These are phyloP conservation scores for Jamesozyma hellenica DNA, from an alignment of 805 yeast species.

Conservation along the genomic window DNA sequence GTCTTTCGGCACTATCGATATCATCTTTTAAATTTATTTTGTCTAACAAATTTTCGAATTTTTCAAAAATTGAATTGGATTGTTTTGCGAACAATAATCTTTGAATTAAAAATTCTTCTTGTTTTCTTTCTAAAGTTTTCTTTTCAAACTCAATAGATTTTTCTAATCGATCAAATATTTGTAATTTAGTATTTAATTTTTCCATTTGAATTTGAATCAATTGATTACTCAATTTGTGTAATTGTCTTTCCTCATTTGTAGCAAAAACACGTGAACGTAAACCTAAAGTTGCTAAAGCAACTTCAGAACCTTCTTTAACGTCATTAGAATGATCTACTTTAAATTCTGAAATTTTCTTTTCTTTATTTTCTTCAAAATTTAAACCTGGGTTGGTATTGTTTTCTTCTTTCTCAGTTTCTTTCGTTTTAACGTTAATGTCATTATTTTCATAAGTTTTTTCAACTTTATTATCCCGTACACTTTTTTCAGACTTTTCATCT, in stretches of 20 bases:
- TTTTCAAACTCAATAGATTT: slow-evolving; percentile 56
- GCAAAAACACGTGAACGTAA: slow-evolving; percentile 74
- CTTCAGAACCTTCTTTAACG: slow-evolving; percentile 47
- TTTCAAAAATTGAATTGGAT: slow-evolving; percentile 41
- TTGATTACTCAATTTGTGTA: slow-evolving; percentile 47
- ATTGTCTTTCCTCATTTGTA: slow-evolving; percentile 68
- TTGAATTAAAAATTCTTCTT: slow-evolving; percentile 57
- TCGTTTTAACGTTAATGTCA: background rate
- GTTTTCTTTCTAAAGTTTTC: slow-evolving; percentile 48
- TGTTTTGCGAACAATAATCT: slow-evolving; percentile 56
- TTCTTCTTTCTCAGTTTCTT: slow-evolving; percentile 1
- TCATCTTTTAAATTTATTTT: slow-evolving; percentile 7
- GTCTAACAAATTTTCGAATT: slow-evolving; percentile 17
- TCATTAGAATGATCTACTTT: background rate
- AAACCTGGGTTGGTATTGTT: no score
- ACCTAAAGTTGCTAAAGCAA: slow-evolving; percentile 70
- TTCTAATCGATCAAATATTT: slow-evolving; percentile 51
- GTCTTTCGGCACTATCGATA: background rate
- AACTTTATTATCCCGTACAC: background rate
- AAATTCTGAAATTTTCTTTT: background rate
- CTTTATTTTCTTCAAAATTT: background rate
- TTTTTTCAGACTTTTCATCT: no score
- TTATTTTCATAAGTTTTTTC: background rate
- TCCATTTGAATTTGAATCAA: slow-evolving; percentile 53
- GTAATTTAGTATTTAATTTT: slow-evolving; percentile 55